Base-by-base conservation (phyloP, 371 early-diverging fungal species). In the Mortierella polycephala region DNA sequence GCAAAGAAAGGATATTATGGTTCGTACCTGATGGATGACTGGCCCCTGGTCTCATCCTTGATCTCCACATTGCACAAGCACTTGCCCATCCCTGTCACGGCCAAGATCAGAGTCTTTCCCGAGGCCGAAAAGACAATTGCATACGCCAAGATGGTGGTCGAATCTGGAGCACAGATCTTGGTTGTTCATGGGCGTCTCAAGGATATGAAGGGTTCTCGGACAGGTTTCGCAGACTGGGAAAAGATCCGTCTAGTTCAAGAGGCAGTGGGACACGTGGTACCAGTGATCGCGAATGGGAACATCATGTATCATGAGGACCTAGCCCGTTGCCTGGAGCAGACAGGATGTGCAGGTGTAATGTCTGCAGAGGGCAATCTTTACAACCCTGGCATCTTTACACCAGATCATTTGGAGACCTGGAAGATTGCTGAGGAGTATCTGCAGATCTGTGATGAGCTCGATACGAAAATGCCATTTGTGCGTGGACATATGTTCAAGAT, bases 211-310 rank as follows among this genome's bases (percentile, higher is more conserved):
- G 99, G 99, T 7, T 95, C 95, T 61, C 88, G 94, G 53, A 97
- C 99, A 23, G 99, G 99, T 6, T 71, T 99, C 23, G 99, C 99
- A 0, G 97, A 99, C 84, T 99, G 99, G 99, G 89, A 92, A 61
- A 93, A 98, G 76, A 99, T 99, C 71, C 90, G 89, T 74, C 85
- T 86, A 0, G 96, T 99, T n/a, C 98, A 96, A 80, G 91, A 92
- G 63, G 91, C 92, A 0, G 67, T 87, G 37, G 83, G 74, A 18
- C 75, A 74, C 14, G 62, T 57, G 8, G 97, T 99, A 5, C 99
- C 99, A 2, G 99, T 99, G 1, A 88, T 99, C 81, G 96, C 98
- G 56, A 99, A 99, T 82, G 99, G 99, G 40, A 98, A 98, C 67
- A 98, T 99, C 52, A 75, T 98, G 49, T 96, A 96, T 71, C 82